phyloP scores from a whole-genome alignment of 768 basidiomycete species.

The Rhizopogon sp. region DNA sequence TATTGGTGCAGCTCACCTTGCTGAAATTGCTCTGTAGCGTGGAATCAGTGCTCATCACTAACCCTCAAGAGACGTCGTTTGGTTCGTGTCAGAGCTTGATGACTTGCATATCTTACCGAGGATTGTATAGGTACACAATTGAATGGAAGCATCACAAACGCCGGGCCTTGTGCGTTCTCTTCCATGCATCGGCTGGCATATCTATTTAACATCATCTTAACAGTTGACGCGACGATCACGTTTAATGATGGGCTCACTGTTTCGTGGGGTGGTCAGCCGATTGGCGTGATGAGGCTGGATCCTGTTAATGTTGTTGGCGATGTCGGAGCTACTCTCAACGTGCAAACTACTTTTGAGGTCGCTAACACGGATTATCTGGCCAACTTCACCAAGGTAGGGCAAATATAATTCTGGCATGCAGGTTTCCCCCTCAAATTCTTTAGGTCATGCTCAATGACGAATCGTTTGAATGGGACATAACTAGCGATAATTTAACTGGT shows the following conservation, averaged over 20 bases:
- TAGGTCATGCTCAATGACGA: conserved; percentile 56
- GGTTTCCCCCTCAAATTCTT: not conserved
- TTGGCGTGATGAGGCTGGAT: conserved; percentile 59
- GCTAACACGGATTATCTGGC: conserved; percentile 52
- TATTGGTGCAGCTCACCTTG: not conserved
- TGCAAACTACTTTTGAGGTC: conserved; percentile 52
- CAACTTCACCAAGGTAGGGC: conserved; percentile 55
- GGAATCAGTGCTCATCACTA: conserved; percentile 54
- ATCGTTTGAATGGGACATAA: conserved; percentile 67
- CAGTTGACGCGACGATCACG: conserved; percentile 62
- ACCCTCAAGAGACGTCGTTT: conserved; percentile 55
- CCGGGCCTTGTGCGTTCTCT: conserved; percentile 60
- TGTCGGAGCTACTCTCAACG: conserved; percentile 55
- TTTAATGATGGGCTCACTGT: conserved; percentile 61
- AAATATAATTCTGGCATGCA: not conserved
- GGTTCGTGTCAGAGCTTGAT: conserved; percentile 27
- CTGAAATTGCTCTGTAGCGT: conserved; percentile 32
- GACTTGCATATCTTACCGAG: conserved; percentile 2
- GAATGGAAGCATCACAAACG: conserved; percentile 59
- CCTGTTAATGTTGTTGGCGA: conserved; percentile 56
- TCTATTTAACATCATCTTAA: conserved; percentile 4
- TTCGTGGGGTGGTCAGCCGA: conserved; percentile 49
- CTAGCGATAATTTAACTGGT: conserved; percentile 60
- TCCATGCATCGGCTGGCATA: not conserved
- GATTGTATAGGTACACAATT: conserved; percentile 40